Conservation (phyloP, 2,329 filamentous ascomycete species). For the Ophiostoma australiae region DNA sequence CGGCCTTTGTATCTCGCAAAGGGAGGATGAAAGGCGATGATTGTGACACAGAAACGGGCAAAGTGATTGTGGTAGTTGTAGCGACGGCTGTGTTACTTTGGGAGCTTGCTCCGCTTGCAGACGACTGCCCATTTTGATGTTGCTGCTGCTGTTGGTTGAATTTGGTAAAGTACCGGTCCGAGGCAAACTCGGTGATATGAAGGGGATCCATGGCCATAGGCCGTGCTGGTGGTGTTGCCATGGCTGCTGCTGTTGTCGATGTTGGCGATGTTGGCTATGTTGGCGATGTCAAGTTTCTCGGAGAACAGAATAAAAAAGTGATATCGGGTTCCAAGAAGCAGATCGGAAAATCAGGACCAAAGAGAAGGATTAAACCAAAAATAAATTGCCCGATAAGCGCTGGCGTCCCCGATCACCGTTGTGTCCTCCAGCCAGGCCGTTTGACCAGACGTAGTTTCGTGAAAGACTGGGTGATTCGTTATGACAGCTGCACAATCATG, state of each 20-base stretch:
- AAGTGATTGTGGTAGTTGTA: conserved; percentile 27
- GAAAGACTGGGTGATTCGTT: conserved; percentile 12
- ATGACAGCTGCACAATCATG: conserved; percentile 18
- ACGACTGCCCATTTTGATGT: conserved; percentile 14
- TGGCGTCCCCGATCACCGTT: neutral
- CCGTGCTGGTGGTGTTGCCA: conserved; percentile 30
- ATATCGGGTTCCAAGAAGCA: conserved; percentile 16
- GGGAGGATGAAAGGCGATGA: conserved; percentile 47
- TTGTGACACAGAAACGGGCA: conserved; percentile 24
- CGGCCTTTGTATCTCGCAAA: conserved; percentile 39
- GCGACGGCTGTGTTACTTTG: conserved; percentile 30
- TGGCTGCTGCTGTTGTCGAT: conserved; percentile 15
- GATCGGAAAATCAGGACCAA: neutral
- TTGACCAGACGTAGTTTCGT: conserved; percentile 7
- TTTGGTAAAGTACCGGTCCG: conserved; percentile 60
- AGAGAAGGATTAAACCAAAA: neutral
- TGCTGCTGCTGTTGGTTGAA: conserved; percentile 40
- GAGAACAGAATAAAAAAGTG: neutral
- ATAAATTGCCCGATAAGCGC: neutral
- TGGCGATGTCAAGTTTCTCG: neutral
- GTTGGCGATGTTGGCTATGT: neutral
- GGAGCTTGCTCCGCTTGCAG: neutral
- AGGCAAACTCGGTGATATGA: conserved; percentile 63
- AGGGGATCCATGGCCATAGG: conserved; percentile 52
- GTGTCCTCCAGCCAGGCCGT: conserved; percentile 19